These are phyloP conservation scores for Brettanomyces sp. DNA, from an alignment of 805 yeast genomes.

Conservation along the genomic window DNA sequence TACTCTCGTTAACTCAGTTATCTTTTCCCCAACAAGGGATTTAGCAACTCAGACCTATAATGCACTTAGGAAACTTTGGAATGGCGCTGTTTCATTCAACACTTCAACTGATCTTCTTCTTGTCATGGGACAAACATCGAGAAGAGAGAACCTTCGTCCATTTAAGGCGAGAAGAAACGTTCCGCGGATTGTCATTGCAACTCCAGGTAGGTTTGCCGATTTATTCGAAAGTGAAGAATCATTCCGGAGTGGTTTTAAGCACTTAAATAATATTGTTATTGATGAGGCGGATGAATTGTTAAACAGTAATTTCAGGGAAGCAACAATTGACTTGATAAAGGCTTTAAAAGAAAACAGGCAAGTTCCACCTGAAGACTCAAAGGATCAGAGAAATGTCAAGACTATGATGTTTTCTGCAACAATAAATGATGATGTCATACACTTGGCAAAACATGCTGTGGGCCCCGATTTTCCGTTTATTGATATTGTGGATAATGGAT, in stretches of 20 bases:
- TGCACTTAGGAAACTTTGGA: slow-evolving; percentile 44
- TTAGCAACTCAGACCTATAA: slow-evolving; percentile 73
- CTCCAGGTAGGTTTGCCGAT: slow-evolving; percentile 81
- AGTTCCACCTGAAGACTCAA: slow-evolving; percentile 14
- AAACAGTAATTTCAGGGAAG: slow-evolving; percentile 70
- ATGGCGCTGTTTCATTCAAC: slow-evolving; percentile 6
- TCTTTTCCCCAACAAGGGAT: slow-evolving; percentile 87
- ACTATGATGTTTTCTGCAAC: slow-evolving; percentile 86
- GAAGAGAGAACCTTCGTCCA: slow-evolving; percentile 15
- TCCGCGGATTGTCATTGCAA: slow-evolving; percentile 69
- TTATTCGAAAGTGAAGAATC: slow-evolving; percentile 38
- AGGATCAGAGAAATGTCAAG: slow-evolving; percentile 25
- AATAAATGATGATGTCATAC: slow-evolving; percentile 55
- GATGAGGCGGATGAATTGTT: slow-evolving; percentile 90
- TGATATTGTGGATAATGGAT: slow-evolving; percentile 63
- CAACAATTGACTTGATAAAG: slow-evolving; percentile 48
- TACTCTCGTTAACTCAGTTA: slow-evolving; percentile 45
- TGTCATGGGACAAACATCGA: slow-evolving; percentile 47
- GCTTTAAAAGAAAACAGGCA: slow-evolving; percentile 23
- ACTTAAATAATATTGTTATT: slow-evolving; percentile 56
- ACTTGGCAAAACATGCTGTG: slow-evolving; percentile 52
- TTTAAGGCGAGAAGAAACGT: slow-evolving; percentile 17
- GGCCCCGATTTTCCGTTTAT: slow-evolving; percentile 41
- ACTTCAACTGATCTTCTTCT: neutral
- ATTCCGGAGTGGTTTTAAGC: slow-evolving; percentile 37